Percentiles rank a stretch among this genome's conserved stretches.
Conservation (phyloP, 1,284 basidiomycete genomes). For the Cutaneotrichosporon sp. region DNA sequence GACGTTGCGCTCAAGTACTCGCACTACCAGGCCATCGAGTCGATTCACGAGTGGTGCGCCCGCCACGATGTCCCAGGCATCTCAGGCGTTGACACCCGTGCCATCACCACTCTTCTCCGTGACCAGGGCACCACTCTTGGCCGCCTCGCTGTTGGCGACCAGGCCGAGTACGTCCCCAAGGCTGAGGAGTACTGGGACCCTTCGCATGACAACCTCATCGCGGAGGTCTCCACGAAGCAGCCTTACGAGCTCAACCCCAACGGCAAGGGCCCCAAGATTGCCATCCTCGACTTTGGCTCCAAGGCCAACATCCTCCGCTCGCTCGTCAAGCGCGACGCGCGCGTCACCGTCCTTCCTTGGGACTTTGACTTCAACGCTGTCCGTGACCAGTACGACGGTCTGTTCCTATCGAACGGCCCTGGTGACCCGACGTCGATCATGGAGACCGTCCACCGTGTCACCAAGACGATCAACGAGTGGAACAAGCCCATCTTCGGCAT, state of each 20-base stretch:
- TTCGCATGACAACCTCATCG: slow-evolving; percentile 85
- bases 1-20: slow-evolving; percentile 94
- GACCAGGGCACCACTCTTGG: slow-evolving; percentile 98
- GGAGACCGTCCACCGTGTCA: slow-evolving; percentile 77
- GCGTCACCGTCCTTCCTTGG: slow-evolving; percentile 96
- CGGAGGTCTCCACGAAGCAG: slow-evolving; percentile 81
- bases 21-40: slow-evolving; percentile 91
- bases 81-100: slow-evolving; percentile 95
- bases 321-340: slow-evolving; percentile 82
- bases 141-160: slow-evolving; percentile 78
- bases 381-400: slow-evolving; percentile 86
- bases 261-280: slow-evolving; percentile 80
- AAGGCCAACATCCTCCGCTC: slow-evolving; percentile 97
- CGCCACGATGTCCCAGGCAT: slow-evolving; percentile 88
- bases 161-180: slow-evolving; percentile 64
- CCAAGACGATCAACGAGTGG: slow-evolving; percentile 82
- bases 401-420: slow-evolving; percentile 96
- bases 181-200: slow-evolving; percentile 87
- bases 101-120: slow-evolving; percentile 87
- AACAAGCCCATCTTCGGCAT: slow-evolving; percentile 93
- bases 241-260: slow-evolving; percentile 83
- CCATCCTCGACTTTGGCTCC: slow-evolving; percentile 93
- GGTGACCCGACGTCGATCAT: slow-evolving; percentile 89
- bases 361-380: slow-evolving; percentile 91
- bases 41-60: slow-evolving; percentile 88